Base-by-base conservation (phyloP, 352 stramenopile species). In the Pythium graminicola region DNA sequence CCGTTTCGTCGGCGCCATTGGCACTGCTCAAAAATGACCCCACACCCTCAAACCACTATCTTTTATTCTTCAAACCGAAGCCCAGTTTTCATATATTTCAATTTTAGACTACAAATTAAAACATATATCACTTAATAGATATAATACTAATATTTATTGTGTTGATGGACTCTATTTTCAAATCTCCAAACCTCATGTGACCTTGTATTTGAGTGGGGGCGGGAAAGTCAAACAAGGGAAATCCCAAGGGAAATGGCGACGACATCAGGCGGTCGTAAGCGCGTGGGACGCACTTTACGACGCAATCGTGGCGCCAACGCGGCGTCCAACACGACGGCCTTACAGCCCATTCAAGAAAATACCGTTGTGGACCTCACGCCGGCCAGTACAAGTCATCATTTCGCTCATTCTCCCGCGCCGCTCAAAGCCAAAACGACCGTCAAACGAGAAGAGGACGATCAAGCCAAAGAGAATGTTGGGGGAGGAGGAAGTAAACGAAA, bases 281-380 rank as follows among this genome's bases (percentile, higher is more conserved):
- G 71, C 36, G 28, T 76, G 3, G 71, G 73, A 11, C 71, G 69
- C 29, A 76, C 72, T 35, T 70, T 85, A 38, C 72, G 67, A 19
- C 74, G 76, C 22, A 26, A 48, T 28, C 48, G 60, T 26, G 54
- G 48, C 28, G 49, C 23, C 39, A 26, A n/a, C 26, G 20, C 39
- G 13, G 28, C 49, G 2, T 2, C 28, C 1, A 36, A 4, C 32
- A 33, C 20, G 7, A 33, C 6, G 35, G 46, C 44, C 13, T 58
- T 89, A 14, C 60, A 79, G 51, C 52, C 69, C 24, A 87, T 89
- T 40, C 67, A 66, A 7, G 79, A 89, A 61, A 82, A 88, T 46
- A 81, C 75, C 28, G 70, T 62, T 39, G 33, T 86, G 54, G 38
- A 62, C 24, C 44, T 72, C 24, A 65, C 55, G 27, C 40, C 50